A percentile compares a stretch with the other conserved stretches of the same genome.
phyloP scores from a whole-genome alignment of 2,329 filamentous ascomycete species.

The Polytolypa hystricis region DNA sequence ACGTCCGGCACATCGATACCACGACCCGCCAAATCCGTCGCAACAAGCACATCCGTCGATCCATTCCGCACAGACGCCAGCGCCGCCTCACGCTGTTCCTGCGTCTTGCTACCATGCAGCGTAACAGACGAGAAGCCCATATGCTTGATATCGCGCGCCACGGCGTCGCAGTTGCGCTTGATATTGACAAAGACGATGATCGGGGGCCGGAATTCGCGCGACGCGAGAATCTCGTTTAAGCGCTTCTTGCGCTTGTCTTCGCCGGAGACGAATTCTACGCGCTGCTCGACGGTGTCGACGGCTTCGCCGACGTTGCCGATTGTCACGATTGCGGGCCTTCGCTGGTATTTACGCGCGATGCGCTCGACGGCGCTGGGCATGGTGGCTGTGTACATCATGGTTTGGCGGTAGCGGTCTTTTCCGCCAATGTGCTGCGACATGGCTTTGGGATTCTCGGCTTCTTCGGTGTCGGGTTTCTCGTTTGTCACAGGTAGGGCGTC shows the following conservation, averaged over 20 bases:
- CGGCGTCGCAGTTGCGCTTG: conserved; percentile 95
- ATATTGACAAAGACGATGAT: conserved; percentile 99
- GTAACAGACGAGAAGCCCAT: conserved; percentile 88
- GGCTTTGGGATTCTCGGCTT: conserved; percentile 72
- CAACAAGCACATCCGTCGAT: conserved; percentile 76
- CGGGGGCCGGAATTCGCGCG: conserved; percentile 68
- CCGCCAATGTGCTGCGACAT: conserved; percentile 72
- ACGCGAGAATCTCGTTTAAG: conserved; percentile 76
- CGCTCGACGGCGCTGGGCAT: conserved; percentile 90
- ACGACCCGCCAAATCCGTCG: conserved; percentile 87
- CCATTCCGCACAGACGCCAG: conserved; percentile 74
- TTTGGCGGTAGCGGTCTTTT: conserved; percentile 78
- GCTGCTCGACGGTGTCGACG: conserved; percentile 94
- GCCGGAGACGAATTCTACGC: conserved; percentile 78
- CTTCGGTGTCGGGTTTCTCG: conserved; percentile 89
- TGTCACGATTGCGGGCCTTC: conserved; percentile 82
- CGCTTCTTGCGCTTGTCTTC: conserved; percentile 97
- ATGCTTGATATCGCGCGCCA: conserved; percentile 85
- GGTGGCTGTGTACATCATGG: conserved; percentile 99
- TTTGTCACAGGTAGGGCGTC: conserved; percentile 86
- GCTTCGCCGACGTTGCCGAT: conserved; percentile 93
- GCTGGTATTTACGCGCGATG: conserved; percentile 93
- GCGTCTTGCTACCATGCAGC: conserved; percentile 88
- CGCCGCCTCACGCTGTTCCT: conserved; percentile 93
- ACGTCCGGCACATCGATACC: conserved; percentile 98